These are phyloP conservation scores for Suhomyces faveliae DNA, from an alignment of 805 yeast species.

Conservation along the genomic window DNA sequence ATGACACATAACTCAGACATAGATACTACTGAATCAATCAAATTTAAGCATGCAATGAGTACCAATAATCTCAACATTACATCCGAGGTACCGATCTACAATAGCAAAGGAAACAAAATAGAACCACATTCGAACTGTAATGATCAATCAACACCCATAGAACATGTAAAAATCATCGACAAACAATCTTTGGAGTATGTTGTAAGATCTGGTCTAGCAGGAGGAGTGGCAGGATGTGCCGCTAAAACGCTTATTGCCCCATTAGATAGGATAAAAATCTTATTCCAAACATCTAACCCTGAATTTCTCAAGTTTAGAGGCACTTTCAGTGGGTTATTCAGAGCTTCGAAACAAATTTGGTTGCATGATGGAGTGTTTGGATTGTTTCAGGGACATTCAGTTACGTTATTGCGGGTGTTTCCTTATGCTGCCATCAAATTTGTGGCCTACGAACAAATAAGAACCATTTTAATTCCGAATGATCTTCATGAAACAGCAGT, in stretches of 20 bases:
- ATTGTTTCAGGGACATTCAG: slow-evolving; percentile 93
- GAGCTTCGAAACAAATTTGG: slow-evolving; percentile 70
- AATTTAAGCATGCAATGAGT: not conserved
- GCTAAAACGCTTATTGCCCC: slow-evolving; percentile 97
- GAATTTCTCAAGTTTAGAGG: slow-evolving; percentile 80
- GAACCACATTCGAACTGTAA: slow-evolving; percentile 16
- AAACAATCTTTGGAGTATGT: slow-evolving; percentile 78
- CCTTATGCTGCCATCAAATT: slow-evolving; percentile 98
- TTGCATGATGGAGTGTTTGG: slow-evolving; percentile 72
- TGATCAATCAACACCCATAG: slow-evolving; percentile 32
- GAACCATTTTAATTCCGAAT: slow-evolving; percentile 74
- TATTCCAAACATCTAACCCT: slow-evolving; percentile 94
- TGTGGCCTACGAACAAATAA: slow-evolving; percentile 91
- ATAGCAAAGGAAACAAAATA: slow-evolving; percentile 1
- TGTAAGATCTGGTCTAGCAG: slow-evolving; percentile 82
- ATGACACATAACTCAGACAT: not conserved
- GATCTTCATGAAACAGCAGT: slow-evolving; percentile 73
- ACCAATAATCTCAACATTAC: not conserved
- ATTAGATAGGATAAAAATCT: slow-evolving; percentile 87
- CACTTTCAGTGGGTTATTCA: slow-evolving; percentile 68
- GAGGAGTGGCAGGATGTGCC: slow-evolving; percentile 94
- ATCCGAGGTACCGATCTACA: not conserved
- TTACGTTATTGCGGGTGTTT: slow-evolving; percentile 84
- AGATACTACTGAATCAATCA: not conserved
- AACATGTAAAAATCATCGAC: slow-evolving; percentile 44